Conservation (phyloP, 2,329 filamentous ascomycete species). For the Cladosporium sp. region DNA sequence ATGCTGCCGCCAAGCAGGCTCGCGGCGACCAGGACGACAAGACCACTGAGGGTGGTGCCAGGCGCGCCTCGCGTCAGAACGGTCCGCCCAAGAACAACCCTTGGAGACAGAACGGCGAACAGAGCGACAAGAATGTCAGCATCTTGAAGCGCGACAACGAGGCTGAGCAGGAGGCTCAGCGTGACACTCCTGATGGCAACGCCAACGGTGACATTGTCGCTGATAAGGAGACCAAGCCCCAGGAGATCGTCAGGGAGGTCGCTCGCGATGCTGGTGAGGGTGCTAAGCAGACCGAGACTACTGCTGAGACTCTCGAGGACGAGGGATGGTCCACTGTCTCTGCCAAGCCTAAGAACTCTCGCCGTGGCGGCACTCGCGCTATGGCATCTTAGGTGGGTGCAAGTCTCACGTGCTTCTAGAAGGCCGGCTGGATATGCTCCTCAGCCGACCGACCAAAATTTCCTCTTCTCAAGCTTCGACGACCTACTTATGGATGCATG, state of each 20-base stretch:
- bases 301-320: slow-evolving; percentile 50
- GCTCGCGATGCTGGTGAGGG: slow-evolving; percentile 41
- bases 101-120: slow-evolving; percentile 37
- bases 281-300: slow-evolving; percentile 35
- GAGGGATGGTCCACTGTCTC: slow-evolving; percentile 57
- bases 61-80: slow-evolving; percentile 30
- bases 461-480: slow-evolving; percentile 13
- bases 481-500: slow-evolving; percentile 18
- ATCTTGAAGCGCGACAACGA: slow-evolving; percentile 51
- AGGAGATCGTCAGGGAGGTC: slow-evolving; percentile 53
- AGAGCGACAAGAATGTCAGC: slow-evolving; percentile 37
- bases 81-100: slow-evolving; percentile 35
- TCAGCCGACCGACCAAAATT: slow-evolving; percentile 10
- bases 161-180: slow-evolving; percentile 39
- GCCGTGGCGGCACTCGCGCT: slow-evolving; percentile 45
- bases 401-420: background rate
- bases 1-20: slow-evolving; percentile 61
- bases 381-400: slow-evolving; percentile 45
- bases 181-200: slow-evolving; percentile 46
- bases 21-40: slow-evolving; percentile 38
- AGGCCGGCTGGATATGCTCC: slow-evolving; percentile 8
- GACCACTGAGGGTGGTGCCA: slow-evolving; percentile 33
- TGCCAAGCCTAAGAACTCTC: slow-evolving; percentile 47
- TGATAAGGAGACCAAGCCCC: slow-evolving; percentile 57
- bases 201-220: slow-evolving; percentile 53